Base-by-base conservation (phyloP, 2,329 filamentous ascomycete species). In the Ophioceras dolichostomum region DNA sequence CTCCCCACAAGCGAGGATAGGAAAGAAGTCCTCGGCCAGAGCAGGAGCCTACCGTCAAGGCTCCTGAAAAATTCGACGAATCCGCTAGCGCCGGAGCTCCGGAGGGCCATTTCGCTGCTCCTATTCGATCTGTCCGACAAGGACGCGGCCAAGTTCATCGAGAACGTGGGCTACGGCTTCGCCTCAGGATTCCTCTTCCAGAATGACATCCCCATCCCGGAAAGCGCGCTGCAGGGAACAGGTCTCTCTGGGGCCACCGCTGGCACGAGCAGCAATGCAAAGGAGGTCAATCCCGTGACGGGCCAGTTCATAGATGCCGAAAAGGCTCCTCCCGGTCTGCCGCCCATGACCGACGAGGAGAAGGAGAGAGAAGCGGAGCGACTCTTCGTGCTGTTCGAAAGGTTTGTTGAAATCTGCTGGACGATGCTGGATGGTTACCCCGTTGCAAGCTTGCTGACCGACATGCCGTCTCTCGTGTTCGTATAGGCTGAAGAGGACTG, bases 151-250 rank as follows among this genome's bases (percentile, higher is more conserved):
- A 81, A 69, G 21, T 91, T 95, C 50, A 83, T 96, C 1, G 71
- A 83, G 36, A 95, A 95, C 47, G 84, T 98, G 10, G 91, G 91
- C 0, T 98, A 94, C 53, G 91, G 91, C 0, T 94, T 84, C 51
- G 91, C 91, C 1, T 84, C 87, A 0, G 91, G 91, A 0, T 94
- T 91, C 53, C 64, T 98, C 13, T 80, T 88, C 61, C 80, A 83
- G 44, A 83, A 89, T 43, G 84, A 91, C 39, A 76, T 96, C 10
- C 69, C 79, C 0, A 66, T 94, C 17, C 85, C 87, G 0, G 68
- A 77, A 41, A 77, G 69, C 38, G 73, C 77, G 1, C 60, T 76
- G 9, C 12, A 7, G 22, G n/a, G n/a, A n/a, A 79, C 47, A 65
- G 68, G 6, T 68, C 54, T 35, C n/a, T 47, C 37, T 20, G 50